phyloP scores from a whole-genome alignment of 2,329 filamentous ascomycete species.

The Claviceps digitariae region DNA sequence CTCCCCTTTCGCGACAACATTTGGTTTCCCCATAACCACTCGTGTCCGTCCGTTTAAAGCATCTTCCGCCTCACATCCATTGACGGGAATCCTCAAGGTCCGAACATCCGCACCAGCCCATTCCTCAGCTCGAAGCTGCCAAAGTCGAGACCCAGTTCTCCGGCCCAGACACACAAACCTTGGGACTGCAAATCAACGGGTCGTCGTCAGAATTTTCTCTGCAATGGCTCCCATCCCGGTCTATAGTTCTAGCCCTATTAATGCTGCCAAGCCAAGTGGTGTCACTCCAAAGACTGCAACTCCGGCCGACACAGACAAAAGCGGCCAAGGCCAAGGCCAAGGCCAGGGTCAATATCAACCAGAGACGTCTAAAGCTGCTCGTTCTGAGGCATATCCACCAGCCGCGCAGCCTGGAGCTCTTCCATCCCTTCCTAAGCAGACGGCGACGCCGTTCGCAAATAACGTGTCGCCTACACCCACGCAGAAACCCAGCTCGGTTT shows the following conservation, averaged over 20 bases:
- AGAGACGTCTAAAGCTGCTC: background rate
- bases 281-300: slow-evolving; percentile 30
- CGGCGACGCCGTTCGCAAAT: slow-evolving; percentile 23
- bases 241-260: slow-evolving; percentile 46
- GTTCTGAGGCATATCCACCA: slow-evolving; percentile 19
- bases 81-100: background rate
- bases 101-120: background rate
- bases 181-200: background rate
- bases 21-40: background rate
- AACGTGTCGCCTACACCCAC: slow-evolving; percentile 31
- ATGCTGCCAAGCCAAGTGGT: slow-evolving; percentile 37
- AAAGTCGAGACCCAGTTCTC: background rate
- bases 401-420: slow-evolving; percentile 33
- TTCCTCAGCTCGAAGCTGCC: background rate
- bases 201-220: background rate
- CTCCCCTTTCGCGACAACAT: background rate
- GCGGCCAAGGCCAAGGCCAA: slow-evolving; percentile 1
- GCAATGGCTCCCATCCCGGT: slow-evolving; percentile 49
- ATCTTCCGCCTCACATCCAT: background rate
- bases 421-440: slow-evolving; percentile 30
- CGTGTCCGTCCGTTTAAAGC: background rate
- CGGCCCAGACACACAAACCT: background rate
- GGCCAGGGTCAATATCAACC: slow-evolving; percentile 1
- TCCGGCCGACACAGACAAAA: background rate
- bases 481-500: slow-evolving; percentile 13